Evolutionary conservation across 1,139 yeast species (phyloP), one percentile per base, ranked within the genome.

Genomic region (Taphrina wiesneri): DNA sequence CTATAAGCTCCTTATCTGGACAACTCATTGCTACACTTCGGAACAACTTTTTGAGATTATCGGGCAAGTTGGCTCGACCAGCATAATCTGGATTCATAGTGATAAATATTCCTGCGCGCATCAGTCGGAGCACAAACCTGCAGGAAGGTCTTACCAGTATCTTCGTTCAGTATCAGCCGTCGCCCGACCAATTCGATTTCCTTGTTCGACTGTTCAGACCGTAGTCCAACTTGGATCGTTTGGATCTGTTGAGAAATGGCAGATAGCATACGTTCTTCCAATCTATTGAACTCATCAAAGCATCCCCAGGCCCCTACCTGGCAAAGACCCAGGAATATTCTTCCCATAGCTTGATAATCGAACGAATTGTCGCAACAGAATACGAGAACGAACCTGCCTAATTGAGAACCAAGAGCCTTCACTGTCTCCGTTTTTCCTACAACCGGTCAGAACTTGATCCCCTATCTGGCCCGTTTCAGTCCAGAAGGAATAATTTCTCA

Each of bases 291-390:
- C 75, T 93, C 99, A 75, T 93, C 99, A 77, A 93, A 93, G 75
- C 98, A 92, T 2, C 93, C 96, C 97, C 97, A 92, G 0, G 91
- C 88, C 0, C 97, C 97, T 4, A 91, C 85, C 70, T 86, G 86
- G 69, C 95, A 86, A n/a, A 91, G 80, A 63, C 99, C 99, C 19
- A 85, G 75, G 56, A 93, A 78, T 41, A 92, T 84, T 62, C 98
- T 78, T 11, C 90, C 85, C 78, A 92, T 87, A 0, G 96, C 84
- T 68, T 83, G 88, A 73, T 83, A 89, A 73, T 92, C 96, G 78
- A 90, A 93, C 0, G 89, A 78, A 67, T 92, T 96, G 72, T 93
- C 98, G 77, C 98, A 93, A 74, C 90, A 86, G 74, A 93, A 92
- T 0, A 92, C 96, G 11, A 88, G 75, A 0, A 91, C 97, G 83